phyloP scores from a whole-genome alignment of 2,329 filamentous ascomycete species.

The Xylaria polymorpha region DNA sequence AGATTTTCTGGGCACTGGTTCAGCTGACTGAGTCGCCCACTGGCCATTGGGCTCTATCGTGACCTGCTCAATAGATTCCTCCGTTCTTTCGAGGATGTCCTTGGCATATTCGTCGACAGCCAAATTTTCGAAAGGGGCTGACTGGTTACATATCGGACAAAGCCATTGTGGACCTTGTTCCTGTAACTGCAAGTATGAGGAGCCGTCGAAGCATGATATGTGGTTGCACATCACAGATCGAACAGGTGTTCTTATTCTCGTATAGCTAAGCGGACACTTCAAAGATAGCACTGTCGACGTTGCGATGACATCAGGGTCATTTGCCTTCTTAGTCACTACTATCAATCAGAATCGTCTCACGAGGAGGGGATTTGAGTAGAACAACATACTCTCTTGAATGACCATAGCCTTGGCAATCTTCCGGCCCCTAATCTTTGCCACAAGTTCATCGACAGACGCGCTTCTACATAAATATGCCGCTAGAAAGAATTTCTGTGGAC shows the following conservation, averaged over 20 bases:
- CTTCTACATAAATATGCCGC: constrained; percentile 80
- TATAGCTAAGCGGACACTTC: constrained; percentile 90
- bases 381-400: constrained; percentile 80
- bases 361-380: not conserved
- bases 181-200: constrained; percentile 90
- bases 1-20: constrained; percentile 47
- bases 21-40: constrained; percentile 67
- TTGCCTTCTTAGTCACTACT: constrained; percentile 80
- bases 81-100: constrained; percentile 83
- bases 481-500: constrained; percentile 74
- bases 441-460: constrained; percentile 77
- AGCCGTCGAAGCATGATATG: constrained; percentile 94
- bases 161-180: constrained; percentile 97
- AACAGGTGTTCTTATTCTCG: constrained; percentile 82
- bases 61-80: constrained; percentile 80
- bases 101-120: constrained; percentile 91
- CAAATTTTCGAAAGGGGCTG: constrained; percentile 81
- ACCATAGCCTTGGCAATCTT: constrained; percentile 85
- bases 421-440: constrained; percentile 71
- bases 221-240: constrained; percentile 85
- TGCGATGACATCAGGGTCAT: constrained; percentile 88
- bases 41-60: constrained; percentile 87
- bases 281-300: constrained; percentile 90
- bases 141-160: constrained; percentile 93
- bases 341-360: constrained; percentile 41